phyloP scores from a whole-genome alignment of 2,329 filamentous ascomycete genomes.

The Apiospora kogelbergensis region DNA sequence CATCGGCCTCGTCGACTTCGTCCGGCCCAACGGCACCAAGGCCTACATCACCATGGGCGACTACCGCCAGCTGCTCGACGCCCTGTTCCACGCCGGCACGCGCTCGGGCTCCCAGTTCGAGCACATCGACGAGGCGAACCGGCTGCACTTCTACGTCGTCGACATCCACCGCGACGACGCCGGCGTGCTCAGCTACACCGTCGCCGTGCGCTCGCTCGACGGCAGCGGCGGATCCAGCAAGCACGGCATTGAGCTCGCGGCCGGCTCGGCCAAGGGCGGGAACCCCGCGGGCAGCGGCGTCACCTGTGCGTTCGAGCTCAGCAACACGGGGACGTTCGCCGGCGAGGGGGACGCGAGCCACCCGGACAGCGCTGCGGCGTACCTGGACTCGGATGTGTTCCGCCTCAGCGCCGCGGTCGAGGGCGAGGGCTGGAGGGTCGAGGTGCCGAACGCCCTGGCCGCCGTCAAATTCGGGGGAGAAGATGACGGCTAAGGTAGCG shows the following conservation, averaged over 20 bases:
- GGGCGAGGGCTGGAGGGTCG: conserved; percentile 46
- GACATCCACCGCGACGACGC: conserved; percentile 38
- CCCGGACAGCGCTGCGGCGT: conserved; percentile 36
- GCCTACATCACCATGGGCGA: conserved; percentile 50
- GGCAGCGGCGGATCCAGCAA: conserved; percentile 32
- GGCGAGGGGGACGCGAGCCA: conserved; percentile 26
- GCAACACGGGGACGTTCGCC: conserved; percentile 42
- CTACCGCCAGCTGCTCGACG: conserved; percentile 53
- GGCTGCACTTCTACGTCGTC: conserved; percentile 51
- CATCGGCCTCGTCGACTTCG: conserved; percentile 49
- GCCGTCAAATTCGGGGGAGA: conserved; percentile 42
- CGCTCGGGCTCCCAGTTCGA: conserved; percentile 51
- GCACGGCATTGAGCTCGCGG: conserved; percentile 37
- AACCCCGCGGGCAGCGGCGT: conserved; percentile 31
- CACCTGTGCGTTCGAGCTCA: conserved; percentile 46
- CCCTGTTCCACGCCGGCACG: conserved; percentile 54
- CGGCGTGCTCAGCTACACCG: conserved; percentile 48
- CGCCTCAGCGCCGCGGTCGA: conserved; percentile 43
- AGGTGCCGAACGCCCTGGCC: conserved; percentile 40
- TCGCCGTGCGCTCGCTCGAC: conserved; percentile 45
- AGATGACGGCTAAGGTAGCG: conserved; percentile 40
- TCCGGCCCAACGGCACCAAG: conserved; percentile 46
- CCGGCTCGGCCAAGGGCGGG: conserved; percentile 29
- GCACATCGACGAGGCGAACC: conserved; percentile 45
- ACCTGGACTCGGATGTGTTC: conserved; percentile 46